These are phyloP conservation scores for Coprinopsis sp. DNA, from an alignment of 768 basidiomycete genomes.

Conservation along the genomic window DNA sequence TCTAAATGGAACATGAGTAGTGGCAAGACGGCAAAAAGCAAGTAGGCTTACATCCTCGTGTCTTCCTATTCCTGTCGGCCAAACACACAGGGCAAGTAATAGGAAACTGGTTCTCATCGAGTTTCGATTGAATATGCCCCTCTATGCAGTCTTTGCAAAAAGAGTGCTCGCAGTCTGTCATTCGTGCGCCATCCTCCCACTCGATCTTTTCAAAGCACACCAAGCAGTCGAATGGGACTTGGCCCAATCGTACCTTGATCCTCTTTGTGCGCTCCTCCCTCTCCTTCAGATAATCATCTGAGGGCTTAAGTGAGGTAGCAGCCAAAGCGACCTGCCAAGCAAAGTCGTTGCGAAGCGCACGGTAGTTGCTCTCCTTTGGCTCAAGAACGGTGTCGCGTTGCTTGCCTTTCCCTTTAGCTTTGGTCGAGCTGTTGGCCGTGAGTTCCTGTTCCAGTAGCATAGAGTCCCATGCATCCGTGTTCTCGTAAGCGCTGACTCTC, in stretches of 20 bases:
- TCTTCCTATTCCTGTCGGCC: constrained; percentile 3
- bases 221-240: constrained; percentile 6
- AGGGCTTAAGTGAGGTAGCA: background rate
- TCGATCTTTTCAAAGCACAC: constrained; percentile 8
- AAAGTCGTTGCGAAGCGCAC: background rate
- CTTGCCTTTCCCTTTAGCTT: no score
- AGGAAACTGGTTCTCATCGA: constrained; percentile 4
- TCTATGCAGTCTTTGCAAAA: constrained; percentile 6
- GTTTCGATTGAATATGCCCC: constrained; percentile 7
- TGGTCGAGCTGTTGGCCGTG: no score
- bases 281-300: constrained; percentile 4
- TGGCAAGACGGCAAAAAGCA: background rate
- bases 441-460: no score
- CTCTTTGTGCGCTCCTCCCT: background rate
- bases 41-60: constrained; percentile 4
- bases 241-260: background rate
- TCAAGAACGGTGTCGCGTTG: background rate
- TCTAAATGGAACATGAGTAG: background rate
- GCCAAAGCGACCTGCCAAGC: constrained; percentile 3
- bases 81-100: constrained; percentile 8
- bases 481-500: no score
- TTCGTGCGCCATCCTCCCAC: constrained; percentile 5
- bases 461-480: no score
- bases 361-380: background rate
- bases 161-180: constrained; percentile 9